Evolutionary conservation across 371 early-diverging fungal species (phyloP), one percentile per base, ranked within the genome.

Genomic region (Mucor velutinosus): DNA sequence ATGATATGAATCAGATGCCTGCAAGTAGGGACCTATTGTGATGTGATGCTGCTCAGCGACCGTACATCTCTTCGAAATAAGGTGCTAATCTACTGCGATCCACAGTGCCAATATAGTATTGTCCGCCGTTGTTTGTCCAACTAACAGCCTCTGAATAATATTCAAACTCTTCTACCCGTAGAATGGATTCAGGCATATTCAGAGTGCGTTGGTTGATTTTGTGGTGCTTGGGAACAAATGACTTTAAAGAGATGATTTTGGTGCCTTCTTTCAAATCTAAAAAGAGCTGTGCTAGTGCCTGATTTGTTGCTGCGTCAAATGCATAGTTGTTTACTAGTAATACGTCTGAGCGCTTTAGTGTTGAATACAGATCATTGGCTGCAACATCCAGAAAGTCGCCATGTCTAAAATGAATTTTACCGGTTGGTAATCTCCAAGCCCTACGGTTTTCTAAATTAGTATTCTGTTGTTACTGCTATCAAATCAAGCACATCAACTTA

Each of bases 311-410:
- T 49, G 92, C 86, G 67, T 90, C 89, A 75, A 97, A 98, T 4
- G 94, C 96, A 70, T 96, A 97, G 77, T 96, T 97, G 80, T 96
- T 97, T 65, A 95, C 95, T 60, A 98, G 85, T 43, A 98, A 83
- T 21, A 98, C 95, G 73, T 97, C 96, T 5, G 95, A 96, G 15
- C 84, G 80, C 21, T 89, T 89, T 60, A 96, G 70, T 39, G 93
- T 89, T 45, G 86, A 70, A 45, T 87, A 81, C 10, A 92, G 73
- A 39, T 85, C 86, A 23, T 87, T 78, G 33, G 85, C 83, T 43
- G 69, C 75, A 23, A 76, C 67, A 35, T 90, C 90, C 53, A 92
- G 75, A 75, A 94, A 92, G 77, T 93, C 93, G 17, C 91, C 94
- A n/a, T 86, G 87, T 56, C 87, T 81, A 62, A 94, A 83, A 49